Base-by-base conservation (phyloP, 768 basidiomycete genomes). In the Boletus patriciae region DNA sequence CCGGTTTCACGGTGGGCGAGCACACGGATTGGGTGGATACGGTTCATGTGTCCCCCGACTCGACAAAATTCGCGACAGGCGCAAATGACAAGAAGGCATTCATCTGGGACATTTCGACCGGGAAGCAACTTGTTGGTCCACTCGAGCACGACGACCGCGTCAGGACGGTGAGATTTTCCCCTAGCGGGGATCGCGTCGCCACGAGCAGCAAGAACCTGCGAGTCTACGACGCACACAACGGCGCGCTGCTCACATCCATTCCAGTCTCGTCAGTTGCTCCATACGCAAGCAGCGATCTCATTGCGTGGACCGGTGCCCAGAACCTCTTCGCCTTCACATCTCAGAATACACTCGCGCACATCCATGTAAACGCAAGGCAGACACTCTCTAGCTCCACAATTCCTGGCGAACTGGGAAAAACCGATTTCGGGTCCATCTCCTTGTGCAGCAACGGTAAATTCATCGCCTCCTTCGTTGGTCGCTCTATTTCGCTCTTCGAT, bases 161-260 rank as follows among this genome's bases (percentile, higher is more conserved):
- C 10, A 45, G 27, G 13, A 31, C 56, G 1, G 56, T 61, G 21
- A 41, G 42, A 19, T 61, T 61, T 36, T 61, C 59, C 27, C 55
- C 59, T 0, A 38, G 48, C 23, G 55, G 52, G 11, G 41, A 52
- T 33, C 27, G 46, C 19, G 48, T 56, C 46, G 46, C 50, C 16
- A 48, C 58, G n/a, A 42, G 15, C 15, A 43, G 19, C 50, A 40
- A 16, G 16, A 2, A 10, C 21, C 16, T 57, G 11, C 51, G 59
- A 7, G 41, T 60, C 25, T 60, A 49, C 46, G 5, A 45, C n/a
- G 6, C 29, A 0, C 4, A 41, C 10, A 34, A 27, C 11, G 51
- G 51, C 23, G 33, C 44, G 10, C 34, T 44, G 12, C 51, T 44
- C 33, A 43, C 23, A 9, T 34, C 31, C 15, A 18, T 52, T 9